Conservation (phyloP, 1,284 basidiomycete genomes). For the Mycosarcoma maydis region DNA sequence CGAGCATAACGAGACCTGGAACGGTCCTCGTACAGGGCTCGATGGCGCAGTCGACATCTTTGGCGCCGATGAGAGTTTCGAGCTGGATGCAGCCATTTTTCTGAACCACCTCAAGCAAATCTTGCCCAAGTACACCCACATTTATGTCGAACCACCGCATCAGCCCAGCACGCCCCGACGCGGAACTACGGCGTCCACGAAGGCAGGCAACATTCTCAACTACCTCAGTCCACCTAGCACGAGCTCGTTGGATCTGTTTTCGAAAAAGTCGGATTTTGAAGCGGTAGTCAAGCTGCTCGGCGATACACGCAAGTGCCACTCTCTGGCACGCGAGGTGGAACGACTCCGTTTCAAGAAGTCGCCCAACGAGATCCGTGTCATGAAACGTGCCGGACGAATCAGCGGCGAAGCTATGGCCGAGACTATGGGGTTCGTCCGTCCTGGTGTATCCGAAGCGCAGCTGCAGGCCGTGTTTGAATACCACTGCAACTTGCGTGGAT, state of each 20-base stretch:
- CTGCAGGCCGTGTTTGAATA: constrained; percentile 63
- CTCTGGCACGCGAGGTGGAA: constrained; percentile 57
- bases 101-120: constrained; percentile 52
- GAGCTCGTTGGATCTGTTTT: constrained; percentile 57
- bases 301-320: constrained; percentile 57
- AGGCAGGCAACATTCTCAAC: constrained; percentile 54
- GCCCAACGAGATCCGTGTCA: constrained; percentile 60
- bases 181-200: constrained; percentile 10
- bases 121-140: constrained; percentile 49
- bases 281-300: constrained; percentile 56
- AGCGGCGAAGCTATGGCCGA: constrained; percentile 61
- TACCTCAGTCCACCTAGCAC: constrained; percentile 60
- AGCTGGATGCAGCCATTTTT: constrained; percentile 54
- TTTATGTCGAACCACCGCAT: constrained; percentile 62
- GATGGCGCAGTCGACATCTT: constrained; percentile 63
- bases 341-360: constrained; percentile 57
- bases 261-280: constrained; percentile 64
- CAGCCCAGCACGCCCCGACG: constrained; percentile 54
- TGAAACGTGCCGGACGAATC: constrained; percentile 59
- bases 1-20: constrained; percentile 85
- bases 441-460: constrained; percentile 53
- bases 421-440: constrained; percentile 55
- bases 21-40: constrained; percentile 75
- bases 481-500: constrained; percentile 53
- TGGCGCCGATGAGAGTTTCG: constrained; percentile 60